Percentiles rank a stretch among this genome's conserved stretches.
phyloP scores from a whole-genome alignment of 2,329 filamentous ascomycete species.

The Fusarium transvaalense region DNA sequence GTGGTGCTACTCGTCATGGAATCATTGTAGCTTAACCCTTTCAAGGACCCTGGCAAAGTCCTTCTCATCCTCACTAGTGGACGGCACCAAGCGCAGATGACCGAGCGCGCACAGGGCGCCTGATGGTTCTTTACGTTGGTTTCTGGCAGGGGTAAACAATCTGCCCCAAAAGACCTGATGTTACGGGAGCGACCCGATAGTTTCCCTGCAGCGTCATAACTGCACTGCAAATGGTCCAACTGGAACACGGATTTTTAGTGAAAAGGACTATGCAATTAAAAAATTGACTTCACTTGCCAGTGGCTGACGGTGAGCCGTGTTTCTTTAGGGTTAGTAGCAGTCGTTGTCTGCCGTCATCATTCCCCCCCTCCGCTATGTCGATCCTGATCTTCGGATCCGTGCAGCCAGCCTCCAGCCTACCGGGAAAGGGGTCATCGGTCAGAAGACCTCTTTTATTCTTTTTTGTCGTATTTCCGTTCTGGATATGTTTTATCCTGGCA shows the following conservation, averaged over 20 bases:
- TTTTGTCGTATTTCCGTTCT: conserved; percentile 22
- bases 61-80: conserved; percentile 38
- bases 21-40: conserved; percentile 28
- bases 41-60: conserved; percentile 36
- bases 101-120: conserved; percentile 49
- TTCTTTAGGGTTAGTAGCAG: conserved; percentile 29
- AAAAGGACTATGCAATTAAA: conserved; percentile 14
- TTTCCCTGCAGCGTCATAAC: conserved; percentile 26
- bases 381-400: conserved; percentile 49
- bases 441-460: conserved; percentile 28
- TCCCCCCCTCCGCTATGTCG: conserved; percentile 39
- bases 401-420: conserved; percentile 41
- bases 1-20: conserved; percentile 39
- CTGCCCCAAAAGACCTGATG: conserved; percentile 17
- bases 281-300: conserved; percentile 9
- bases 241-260: not conserved
- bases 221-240: conserved; percentile 14
- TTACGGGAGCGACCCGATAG: conserved; percentile 39
- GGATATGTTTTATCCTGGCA: conserved; percentile 21
- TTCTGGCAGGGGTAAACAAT: conserved; percentile 17
- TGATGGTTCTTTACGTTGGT: conserved; percentile 31
- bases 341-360: conserved; percentile 42
- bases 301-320: conserved; percentile 39
- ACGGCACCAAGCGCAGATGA: conserved; percentile 50
- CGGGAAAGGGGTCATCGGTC: conserved; percentile 43